Evolutionary conservation across 2,329 filamentous ascomycete species (phyloP).

Genomic region (Claviceps arundinis): DNA sequence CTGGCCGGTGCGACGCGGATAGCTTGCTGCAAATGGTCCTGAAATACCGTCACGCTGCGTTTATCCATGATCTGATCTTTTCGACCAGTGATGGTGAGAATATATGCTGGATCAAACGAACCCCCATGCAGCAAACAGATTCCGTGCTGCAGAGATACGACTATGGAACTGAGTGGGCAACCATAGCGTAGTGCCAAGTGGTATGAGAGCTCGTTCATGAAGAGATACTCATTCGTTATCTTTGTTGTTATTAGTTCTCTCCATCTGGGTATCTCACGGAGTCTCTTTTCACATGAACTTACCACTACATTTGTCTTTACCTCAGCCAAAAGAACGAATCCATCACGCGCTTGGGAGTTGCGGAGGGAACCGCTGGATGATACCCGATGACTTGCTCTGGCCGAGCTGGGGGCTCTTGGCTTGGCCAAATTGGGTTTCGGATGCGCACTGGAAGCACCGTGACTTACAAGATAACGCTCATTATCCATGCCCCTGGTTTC

Average conservation of each 20-base stretch:
- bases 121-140: slow-evolving; percentile 63
- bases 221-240: slow-evolving; percentile 62
- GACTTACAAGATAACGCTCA: background rate
- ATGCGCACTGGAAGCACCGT: background rate
- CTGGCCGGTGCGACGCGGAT: slow-evolving; percentile 52
- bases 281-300: slow-evolving; percentile 1
- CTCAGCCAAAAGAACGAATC: slow-evolving; percentile 6
- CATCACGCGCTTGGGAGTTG: background rate
- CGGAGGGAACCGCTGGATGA: background rate
- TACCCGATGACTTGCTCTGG: background rate
- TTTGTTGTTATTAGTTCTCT: slow-evolving; percentile 17
- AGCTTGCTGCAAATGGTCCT: slow-evolving; percentile 59
- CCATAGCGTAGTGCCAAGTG: slow-evolving; percentile 64
- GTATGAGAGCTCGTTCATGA: slow-evolving; percentile 61
- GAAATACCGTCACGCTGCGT: slow-evolving; percentile 65
- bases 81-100: slow-evolving; percentile 59
- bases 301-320: slow-evolving; percentile 21
- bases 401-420: slow-evolving; percentile 1
- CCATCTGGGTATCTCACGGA: background rate
- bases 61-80: slow-evolving; percentile 59
- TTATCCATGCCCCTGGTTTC: background rate
- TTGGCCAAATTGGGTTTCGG: slow-evolving; percentile 4
- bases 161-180: slow-evolving; percentile 58
- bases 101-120: slow-evolving; percentile 67
- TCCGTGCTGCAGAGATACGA: slow-evolving; percentile 64